Conservation (phyloP, 768 basidiomycete genomes). For the Pholiota microspora region DNA sequence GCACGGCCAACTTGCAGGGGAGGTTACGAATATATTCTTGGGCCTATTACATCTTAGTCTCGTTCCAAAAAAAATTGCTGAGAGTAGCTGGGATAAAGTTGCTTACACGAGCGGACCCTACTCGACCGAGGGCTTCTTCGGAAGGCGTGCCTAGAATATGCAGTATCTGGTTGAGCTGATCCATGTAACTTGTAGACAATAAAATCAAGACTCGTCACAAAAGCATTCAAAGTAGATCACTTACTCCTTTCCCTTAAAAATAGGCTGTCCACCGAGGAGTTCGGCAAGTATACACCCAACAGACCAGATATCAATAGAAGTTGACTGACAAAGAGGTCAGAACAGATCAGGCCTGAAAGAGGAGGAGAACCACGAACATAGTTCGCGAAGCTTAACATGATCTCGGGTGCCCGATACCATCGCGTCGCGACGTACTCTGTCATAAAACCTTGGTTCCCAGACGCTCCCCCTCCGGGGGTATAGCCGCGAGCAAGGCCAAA, state of each 20-base stretch:
- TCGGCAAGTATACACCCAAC: slow-evolving; percentile 96
- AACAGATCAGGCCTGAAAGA: slow-evolving; percentile 13
- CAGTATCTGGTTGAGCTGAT: slow-evolving; percentile 96
- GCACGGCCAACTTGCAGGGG: slow-evolving; percentile 93
- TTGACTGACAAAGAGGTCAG: slow-evolving; percentile 48
- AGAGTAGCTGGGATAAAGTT: background rate
- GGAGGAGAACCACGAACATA: slow-evolving; percentile 56
- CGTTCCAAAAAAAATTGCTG: slow-evolving; percentile 2
- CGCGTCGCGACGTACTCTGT: slow-evolving; percentile 98
- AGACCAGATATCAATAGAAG: slow-evolving; percentile 94
- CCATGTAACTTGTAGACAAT: slow-evolving; percentile 71
- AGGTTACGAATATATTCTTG: slow-evolving; percentile 98
- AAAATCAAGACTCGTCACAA: background rate
- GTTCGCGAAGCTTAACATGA: slow-evolving; percentile 98
- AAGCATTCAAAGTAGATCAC: slow-evolving; percentile 25
- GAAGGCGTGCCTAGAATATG: slow-evolving; percentile 98
- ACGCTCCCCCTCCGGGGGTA: slow-evolving; percentile 77
- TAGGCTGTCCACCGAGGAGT: slow-evolving; percentile 88
- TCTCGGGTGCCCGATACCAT: slow-evolving; percentile 98
- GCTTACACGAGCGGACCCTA: slow-evolving; percentile 89
- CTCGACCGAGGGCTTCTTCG: slow-evolving; percentile 95
- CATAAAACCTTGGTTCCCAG: slow-evolving; percentile 94
- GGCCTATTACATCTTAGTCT: slow-evolving; percentile 47
- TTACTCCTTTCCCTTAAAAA: slow-evolving; percentile 96
- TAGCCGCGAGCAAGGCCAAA: slow-evolving; percentile 96